Evolutionary conservation across 2,329 filamentous ascomycete genomes (phyloP), one percentile per base, ranked within the genome.

Genomic region (Alternaria triticimaculans): DNA sequence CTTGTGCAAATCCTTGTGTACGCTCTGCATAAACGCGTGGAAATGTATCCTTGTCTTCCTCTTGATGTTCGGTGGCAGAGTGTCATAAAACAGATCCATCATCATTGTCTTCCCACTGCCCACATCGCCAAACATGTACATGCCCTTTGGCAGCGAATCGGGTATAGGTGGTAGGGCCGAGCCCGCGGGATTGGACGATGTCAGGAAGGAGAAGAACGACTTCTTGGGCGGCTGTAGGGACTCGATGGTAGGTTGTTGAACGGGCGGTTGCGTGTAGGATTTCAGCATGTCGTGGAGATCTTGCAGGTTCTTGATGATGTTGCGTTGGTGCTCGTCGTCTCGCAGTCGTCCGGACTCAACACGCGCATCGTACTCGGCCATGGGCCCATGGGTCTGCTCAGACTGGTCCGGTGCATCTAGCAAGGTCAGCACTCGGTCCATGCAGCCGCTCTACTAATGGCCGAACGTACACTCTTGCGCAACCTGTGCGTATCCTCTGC

Each of bases 1-100:
- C 77, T 89, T 89, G 83, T 98, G 96, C 73, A 98, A 84, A 64
- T 95, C 87, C 80, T 91, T 93, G 82, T 99, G 96, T 53, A 98
- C 91, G 80, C 97, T 92, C 80, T 98, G 96, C 96, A 99, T 99
- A 84, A 99, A 99, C 80, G 97, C 97, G 84, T 98, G 94, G 82
- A 99, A 99, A 83, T 99, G 96, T 75, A 99, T 97, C 51, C 96
- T 87, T 50, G 91, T 96, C 83, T 97, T 97, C 30, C 89, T 88
- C 61, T 85, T 87, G 68, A 98, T 94, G 63, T 91, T 90, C 15
- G 84, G 79, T 0, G 96, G 96, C 21, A 98, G 84, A 0, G 95
- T 97, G 68, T 98, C 94, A 83, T 94, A 97, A 80, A 98, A 97
- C 54, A 99, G 85, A 78, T 99, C 95, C 96, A 99, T 99, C 77